A percentile compares a stretch with the other conserved stretches of the same genome.
phyloP scores from a whole-genome alignment of 768 basidiomycete species.

The Calocera viscosa region DNA sequence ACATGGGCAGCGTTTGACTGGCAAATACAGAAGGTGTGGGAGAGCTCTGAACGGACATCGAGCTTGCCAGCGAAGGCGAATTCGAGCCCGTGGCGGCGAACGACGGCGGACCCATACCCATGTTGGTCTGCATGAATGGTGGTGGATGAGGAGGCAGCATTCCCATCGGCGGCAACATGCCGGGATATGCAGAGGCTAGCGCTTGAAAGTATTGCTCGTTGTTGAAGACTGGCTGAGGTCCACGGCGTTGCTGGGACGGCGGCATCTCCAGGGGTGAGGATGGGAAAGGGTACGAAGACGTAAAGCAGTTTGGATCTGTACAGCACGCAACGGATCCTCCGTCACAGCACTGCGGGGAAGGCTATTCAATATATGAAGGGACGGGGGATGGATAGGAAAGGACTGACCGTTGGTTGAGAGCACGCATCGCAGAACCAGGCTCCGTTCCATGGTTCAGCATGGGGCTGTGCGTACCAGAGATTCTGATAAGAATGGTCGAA shows the following conservation, averaged over 20 bases:
- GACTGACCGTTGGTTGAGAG: background rate
- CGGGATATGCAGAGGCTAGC: background rate
- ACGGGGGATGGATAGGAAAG: background rate
- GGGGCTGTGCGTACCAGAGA: conserved; percentile 2
- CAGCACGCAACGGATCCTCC: background rate
- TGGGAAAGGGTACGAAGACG: background rate
- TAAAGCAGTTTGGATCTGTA: background rate
- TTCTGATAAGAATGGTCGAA: background rate
- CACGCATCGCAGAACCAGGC: background rate
- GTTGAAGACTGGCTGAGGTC: background rate
- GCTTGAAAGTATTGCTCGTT: conserved; percentile 5
- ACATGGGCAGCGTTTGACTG: conserved; percentile 27
- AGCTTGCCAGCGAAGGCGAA: background rate
- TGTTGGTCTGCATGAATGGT: background rate
- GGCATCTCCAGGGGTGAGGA: background rate
- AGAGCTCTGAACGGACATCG: conserved; percentile 5
- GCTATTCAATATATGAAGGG: background rate
- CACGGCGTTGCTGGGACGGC: conserved; percentile 1
- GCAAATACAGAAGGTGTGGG: background rate
- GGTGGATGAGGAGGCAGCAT: background rate
- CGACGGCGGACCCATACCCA: background rate
- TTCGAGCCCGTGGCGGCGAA: background rate
- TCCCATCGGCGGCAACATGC: background rate
- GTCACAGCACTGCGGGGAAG: background rate
- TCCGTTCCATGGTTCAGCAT: background rate